A percentile compares a stretch with the other conserved stretches of the same genome.
These are phyloP conservation scores for Hydnum rufescens DNA, from an alignment of 768 basidiomycete species.

Conservation along the genomic window DNA sequence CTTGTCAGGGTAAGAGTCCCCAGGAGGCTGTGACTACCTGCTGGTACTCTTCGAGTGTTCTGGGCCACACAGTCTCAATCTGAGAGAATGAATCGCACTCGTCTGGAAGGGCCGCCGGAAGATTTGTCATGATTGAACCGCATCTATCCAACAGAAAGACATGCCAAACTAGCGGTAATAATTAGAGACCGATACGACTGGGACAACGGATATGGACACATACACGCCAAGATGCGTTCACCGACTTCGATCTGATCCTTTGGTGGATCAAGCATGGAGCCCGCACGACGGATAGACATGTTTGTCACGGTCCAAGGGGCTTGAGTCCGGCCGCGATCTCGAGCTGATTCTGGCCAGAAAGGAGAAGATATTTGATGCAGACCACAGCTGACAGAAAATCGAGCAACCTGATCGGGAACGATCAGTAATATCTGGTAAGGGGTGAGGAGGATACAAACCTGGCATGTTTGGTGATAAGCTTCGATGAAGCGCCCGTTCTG, in stretches of 20 bases:
- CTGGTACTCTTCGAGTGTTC: slow-evolving; percentile 10
- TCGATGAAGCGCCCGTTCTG: slow-evolving; percentile 9
- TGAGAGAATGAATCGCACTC: slow-evolving; percentile 5
- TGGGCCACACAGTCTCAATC: slow-evolving; percentile 10
- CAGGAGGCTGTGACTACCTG: not conserved
- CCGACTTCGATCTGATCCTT: slow-evolving; percentile 7
- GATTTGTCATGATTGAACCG: slow-evolving; percentile 3
- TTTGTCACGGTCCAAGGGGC: slow-evolving; percentile 12
- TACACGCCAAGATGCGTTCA: slow-evolving; percentile 8
- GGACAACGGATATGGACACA: not conserved
- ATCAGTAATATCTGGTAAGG: not conserved
- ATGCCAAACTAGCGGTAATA: not conserved
- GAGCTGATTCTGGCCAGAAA: not conserved
- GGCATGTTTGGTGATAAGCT: slow-evolving; percentile 9
- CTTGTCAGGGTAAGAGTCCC: not conserved
- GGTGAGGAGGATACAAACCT: not conserved
- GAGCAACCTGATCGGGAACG: slow-evolving; percentile 1
- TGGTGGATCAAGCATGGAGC: slow-evolving; percentile 2
- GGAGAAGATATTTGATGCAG: slow-evolving; percentile 10
- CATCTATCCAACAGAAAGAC: slow-evolving; percentile 1
- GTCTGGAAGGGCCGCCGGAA: slow-evolving; percentile 2
- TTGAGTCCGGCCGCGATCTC: not conserved
- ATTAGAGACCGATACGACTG: not conserved
- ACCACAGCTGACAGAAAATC: slow-evolving; percentile 8
- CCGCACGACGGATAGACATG: slow-evolving; percentile 8